A percentile compares a stretch with the other conserved stretches of the same genome.
Conservation (phyloP, 352 stramenopile species). For the Phytopythium cucurbitacearum region DNA sequence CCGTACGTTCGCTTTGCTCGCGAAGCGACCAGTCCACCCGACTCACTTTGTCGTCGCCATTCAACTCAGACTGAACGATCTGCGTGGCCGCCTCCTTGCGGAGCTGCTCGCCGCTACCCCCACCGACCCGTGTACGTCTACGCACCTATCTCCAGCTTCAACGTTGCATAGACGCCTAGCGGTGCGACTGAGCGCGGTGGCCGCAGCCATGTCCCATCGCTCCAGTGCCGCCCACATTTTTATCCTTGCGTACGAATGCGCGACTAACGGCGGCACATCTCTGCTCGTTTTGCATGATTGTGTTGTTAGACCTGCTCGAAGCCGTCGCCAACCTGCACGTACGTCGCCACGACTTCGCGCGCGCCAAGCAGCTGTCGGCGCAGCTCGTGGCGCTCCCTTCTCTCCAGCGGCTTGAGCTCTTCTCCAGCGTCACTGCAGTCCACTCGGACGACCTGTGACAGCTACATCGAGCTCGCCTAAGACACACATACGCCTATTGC, state of each 20-base stretch:
- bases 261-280: not conserved
- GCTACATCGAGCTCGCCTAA: too few species aligned
- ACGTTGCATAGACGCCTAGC: not conserved
- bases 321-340: constrained; percentile 44
- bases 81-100: constrained; percentile 33
- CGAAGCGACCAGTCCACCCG: not conserved
- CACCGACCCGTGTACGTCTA: constrained; percentile 26
- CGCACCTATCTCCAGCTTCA: not conserved
- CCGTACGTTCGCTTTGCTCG: constrained; percentile 20
- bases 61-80: constrained; percentile 24
- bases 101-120: constrained; percentile 28
- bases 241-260: not conserved
- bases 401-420: constrained; percentile 25
- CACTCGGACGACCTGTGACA: constrained; percentile 8
- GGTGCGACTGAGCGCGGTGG: too few species aligned
- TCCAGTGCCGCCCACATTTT: not conserved
- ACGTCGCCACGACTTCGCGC: constrained; percentile 23
- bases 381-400: constrained; percentile 25
- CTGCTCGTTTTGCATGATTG: not conserved
- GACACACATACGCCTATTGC: too few species aligned
- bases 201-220: not conserved
- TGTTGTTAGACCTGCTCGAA: constrained; percentile 30
- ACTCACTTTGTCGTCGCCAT: not conserved
- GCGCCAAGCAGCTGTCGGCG: constrained; percentile 22
- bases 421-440: constrained; percentile 23